Evolutionary conservation across 2,329 filamentous ascomycete genomes (phyloP).

Genomic region (Penicillium fuscoglaucum): DNA sequence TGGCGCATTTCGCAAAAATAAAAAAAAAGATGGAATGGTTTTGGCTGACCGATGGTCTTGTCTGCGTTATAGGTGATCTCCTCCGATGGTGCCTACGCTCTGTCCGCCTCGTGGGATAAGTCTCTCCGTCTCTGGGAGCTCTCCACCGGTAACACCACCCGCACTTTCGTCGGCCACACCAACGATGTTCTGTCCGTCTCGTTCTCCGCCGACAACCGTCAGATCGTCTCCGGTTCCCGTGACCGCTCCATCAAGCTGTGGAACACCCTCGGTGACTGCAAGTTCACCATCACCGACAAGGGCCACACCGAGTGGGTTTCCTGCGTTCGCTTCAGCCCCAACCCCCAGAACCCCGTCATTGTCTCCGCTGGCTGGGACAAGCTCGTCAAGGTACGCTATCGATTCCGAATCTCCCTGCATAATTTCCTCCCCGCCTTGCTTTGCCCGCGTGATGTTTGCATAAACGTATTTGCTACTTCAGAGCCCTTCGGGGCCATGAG

Average conservation of each 20-base stretch:
- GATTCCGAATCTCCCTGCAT: conserved; percentile 13
- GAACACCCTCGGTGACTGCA: conserved; percentile 99
- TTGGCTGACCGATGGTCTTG: conserved; percentile 33
- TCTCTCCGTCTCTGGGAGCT: conserved; percentile 99
- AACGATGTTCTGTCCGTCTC: conserved; percentile 99
- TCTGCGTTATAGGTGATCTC: conserved; percentile 77
- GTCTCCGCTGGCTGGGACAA: conserved; percentile 99
- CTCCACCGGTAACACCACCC: conserved; percentile 92
- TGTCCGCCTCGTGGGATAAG: conserved; percentile 99
- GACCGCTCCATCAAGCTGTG: conserved; percentile 99
- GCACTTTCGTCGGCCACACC: conserved; percentile 98
- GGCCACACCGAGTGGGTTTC: conserved; percentile 99
- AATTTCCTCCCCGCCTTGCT: conserved; percentile 19
- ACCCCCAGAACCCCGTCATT: conserved; percentile 99
- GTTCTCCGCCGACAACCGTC: conserved; percentile 99
- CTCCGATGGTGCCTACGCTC: conserved; percentile 97
- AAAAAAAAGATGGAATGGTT: conserved; percentile 15
- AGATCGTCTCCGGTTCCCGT: conserved; percentile 98
- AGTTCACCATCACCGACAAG: conserved; percentile 99
- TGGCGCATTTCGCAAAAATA: conserved; percentile 4
- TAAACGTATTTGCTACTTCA: conserved; percentile 99
- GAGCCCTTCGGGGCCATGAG: conserved; percentile 93
- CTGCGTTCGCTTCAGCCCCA: conserved; percentile 98
- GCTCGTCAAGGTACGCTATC: conserved; percentile 90
- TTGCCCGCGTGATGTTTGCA: conserved; percentile 83